These are phyloP conservation scores for Colletotrichum sp. DNA, from an alignment of 2,329 filamentous ascomycete species.

Conservation along the genomic window DNA sequence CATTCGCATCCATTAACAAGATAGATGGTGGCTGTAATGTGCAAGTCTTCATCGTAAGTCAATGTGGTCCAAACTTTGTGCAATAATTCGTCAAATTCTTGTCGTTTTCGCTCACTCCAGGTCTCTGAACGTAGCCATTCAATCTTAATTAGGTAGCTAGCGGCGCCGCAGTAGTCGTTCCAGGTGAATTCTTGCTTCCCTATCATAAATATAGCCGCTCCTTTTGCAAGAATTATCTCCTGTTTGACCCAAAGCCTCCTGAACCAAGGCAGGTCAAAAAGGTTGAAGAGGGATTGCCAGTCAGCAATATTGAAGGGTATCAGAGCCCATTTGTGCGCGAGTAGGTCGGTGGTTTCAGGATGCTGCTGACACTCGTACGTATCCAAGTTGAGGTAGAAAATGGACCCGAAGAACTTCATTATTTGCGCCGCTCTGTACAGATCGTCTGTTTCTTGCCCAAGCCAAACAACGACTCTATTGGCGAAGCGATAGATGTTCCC, in stretches of 20 bases:
- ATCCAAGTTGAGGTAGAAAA: fast-evolving
- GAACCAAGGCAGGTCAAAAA: not conserved
- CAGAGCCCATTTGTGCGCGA: fast-evolving
- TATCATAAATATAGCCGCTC: not conserved
- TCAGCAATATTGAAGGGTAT: fast-evolving
- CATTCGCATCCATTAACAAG: not conserved
- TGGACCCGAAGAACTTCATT: not conserved
- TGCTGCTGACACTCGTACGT: not conserved
- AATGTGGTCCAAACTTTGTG: fast-evolving
- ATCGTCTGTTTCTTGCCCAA: conserved; percentile 21
- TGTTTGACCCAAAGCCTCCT: not conserved
- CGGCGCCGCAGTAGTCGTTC: not conserved
- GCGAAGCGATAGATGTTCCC: conserved; percentile 23
- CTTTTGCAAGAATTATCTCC: not conserved
- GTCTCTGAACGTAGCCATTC: too few species aligned
- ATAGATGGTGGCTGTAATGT: too few species aligned
- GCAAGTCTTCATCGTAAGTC: fast-evolving
- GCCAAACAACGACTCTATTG: conserved; percentile 23
- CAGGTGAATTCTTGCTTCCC: not conserved
- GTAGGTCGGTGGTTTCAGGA: not conserved
- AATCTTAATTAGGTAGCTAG: too few species aligned
- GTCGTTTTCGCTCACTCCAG: fast-evolving
- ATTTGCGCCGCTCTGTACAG: not conserved
- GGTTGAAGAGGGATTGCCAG: not conserved
- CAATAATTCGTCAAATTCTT: fast-evolving